phyloP scores from a whole-genome alignment of 1,139 yeast species.

The Taphrina betulina region DNA sequence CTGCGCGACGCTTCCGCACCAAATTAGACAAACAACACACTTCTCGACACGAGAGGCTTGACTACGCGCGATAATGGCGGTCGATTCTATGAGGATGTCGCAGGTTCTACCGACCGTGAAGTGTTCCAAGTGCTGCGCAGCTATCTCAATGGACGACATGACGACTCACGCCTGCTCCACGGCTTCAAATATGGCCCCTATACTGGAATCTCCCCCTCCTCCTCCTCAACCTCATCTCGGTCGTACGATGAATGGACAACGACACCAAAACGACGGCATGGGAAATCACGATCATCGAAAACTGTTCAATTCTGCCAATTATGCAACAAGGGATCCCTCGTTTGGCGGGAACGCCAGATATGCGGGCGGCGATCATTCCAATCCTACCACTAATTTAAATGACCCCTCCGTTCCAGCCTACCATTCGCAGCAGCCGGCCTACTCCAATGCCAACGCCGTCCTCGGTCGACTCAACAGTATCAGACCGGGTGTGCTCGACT shows the following conservation, averaged over 20 bases:
- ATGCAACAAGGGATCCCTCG: neutral
- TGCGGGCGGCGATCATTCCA: neutral
- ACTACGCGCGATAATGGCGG: conserved; percentile 10
- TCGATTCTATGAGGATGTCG: conserved; percentile 23
- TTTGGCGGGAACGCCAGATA: neutral
- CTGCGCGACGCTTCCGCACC: too few relatives aligned
- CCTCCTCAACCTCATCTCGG: neutral
- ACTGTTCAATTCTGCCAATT: neutral
- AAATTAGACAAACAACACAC: too few relatives aligned
- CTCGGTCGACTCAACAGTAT: conserved; percentile 13
- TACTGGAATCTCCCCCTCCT: conserved; percentile 4
- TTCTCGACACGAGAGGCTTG: too few relatives aligned
- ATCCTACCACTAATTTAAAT: too few relatives aligned
- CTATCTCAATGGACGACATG: conserved; percentile 21
- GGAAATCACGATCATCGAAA: neutral
- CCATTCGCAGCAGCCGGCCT: conserved; percentile 1
- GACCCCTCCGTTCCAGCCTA: too few relatives aligned
- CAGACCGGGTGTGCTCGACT: conserved; percentile 20
- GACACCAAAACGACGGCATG: neutral
- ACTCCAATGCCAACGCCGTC: conserved; percentile 13
- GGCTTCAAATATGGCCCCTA: conserved; percentile 5
- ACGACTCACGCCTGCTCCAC: conserved; percentile 14
- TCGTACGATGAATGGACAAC: neutral
- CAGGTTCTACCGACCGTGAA: conserved; percentile 26
- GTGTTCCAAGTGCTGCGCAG: conserved; percentile 24